phyloP scores from a whole-genome alignment of 768 basidiomycete genomes.

The Boletus coccyginus region DNA sequence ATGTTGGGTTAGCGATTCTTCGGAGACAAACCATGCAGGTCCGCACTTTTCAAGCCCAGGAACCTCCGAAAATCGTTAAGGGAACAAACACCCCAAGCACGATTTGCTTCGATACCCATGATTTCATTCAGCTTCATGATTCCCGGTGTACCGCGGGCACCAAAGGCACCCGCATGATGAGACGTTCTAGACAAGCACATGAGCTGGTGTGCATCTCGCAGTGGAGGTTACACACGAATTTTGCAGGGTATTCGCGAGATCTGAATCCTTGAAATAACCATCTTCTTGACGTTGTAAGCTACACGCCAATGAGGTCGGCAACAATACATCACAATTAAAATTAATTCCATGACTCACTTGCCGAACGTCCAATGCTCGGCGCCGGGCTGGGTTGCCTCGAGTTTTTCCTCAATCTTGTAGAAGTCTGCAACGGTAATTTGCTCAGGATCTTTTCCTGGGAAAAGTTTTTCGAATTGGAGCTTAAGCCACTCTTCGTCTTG shows the following conservation, averaged over 20 bases:
- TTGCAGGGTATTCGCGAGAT: constrained; percentile 65
- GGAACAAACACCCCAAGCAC: constrained; percentile 78
- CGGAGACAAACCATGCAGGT: neutral
- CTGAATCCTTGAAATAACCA: constrained; percentile 62
- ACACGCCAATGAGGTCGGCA: constrained; percentile 5
- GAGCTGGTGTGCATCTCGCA: neutral
- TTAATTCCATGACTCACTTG: constrained; percentile 35
- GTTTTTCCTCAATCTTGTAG: constrained; percentile 39
- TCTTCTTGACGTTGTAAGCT: constrained; percentile 62
- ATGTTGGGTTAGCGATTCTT: neutral
- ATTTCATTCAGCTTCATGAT: constrained; percentile 76
- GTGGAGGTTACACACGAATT: constrained; percentile 50
- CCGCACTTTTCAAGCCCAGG: constrained; percentile 71
- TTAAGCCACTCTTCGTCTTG: constrained; percentile 72
- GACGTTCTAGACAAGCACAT: constrained; percentile 48
- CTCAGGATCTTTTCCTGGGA: constrained; percentile 51
- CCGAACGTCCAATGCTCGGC: constrained; percentile 67
- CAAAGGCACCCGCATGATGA: constrained; percentile 68
- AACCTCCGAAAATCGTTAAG: constrained; percentile 84
- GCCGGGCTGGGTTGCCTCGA: constrained; percentile 43
- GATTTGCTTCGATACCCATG: constrained; percentile 79
- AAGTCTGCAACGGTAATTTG: constrained; percentile 49
- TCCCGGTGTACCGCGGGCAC: constrained; percentile 74
- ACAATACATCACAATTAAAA: neutral
- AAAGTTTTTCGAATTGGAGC: constrained; percentile 47